Evolutionary conservation across 148 eudicot species (phyloP).

Genomic region (Polygonum maritimum): DNA sequence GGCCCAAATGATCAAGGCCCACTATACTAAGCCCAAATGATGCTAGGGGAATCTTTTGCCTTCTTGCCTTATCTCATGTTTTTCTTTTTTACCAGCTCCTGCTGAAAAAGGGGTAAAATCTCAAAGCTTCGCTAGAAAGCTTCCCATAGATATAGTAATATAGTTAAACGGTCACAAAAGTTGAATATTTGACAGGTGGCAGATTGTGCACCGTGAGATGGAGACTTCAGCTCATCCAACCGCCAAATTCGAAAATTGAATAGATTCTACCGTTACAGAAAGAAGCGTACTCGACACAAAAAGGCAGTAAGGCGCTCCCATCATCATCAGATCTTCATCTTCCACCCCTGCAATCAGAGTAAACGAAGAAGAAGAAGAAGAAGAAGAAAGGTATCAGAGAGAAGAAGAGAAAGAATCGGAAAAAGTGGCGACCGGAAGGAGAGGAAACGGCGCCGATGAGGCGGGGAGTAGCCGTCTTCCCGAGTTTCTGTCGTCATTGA

Average conservation of each 20-base stretch:
- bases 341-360: not conserved
- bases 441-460: conserved; percentile 27
- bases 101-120: not conserved
- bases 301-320: not conserved
- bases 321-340: not conserved
- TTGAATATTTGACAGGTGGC: conserved; percentile 4
- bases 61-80: too few species aligned
- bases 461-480: conserved; percentile 55
- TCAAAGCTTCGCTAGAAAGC: not conserved
- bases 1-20: not conserved
- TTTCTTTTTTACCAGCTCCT: too few species aligned
- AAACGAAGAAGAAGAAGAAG: not conserved
- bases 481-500: conserved; percentile 36
- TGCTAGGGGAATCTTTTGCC: too few species aligned
- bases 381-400: not conserved
- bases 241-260: conserved; percentile 13
- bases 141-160: not conserved
- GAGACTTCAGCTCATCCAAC: conserved; percentile 4
- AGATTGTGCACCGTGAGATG: not conserved
- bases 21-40: not conserved
- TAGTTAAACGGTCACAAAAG: not conserved
- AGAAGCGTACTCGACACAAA: conserved; percentile 9
- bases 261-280: conserved; percentile 15
- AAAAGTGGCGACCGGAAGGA: conserved; percentile 43
- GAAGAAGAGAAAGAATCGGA: not conserved